A percentile compares a stretch with the other conserved stretches of the same genome.
phyloP scores from a whole-genome alignment of 495 filamentous ascomycete genomes.

The Chaetomium tenue region DNA sequence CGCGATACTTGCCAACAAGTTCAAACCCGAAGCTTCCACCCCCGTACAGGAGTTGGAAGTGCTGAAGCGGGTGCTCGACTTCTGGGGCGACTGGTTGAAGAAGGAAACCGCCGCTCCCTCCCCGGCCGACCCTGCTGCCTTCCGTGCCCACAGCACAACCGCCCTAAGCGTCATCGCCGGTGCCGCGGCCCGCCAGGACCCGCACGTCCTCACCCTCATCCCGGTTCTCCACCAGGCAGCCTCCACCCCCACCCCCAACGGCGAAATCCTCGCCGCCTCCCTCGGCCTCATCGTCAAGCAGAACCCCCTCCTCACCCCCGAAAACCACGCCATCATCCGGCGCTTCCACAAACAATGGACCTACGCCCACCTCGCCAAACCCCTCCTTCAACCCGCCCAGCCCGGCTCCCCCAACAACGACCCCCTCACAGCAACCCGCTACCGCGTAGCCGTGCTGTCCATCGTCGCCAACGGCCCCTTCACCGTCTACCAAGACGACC shows the following conservation, averaged over 20 bases:
- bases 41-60: slow-evolving; percentile 25
- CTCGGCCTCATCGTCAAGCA: slow-evolving; percentile 30
- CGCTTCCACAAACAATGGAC: slow-evolving; percentile 40
- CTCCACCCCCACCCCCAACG: slow-evolving; percentile 23
- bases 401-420: slow-evolving; percentile 20
- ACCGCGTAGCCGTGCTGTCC: slow-evolving; percentile 36
- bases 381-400: slow-evolving; percentile 30
- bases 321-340: slow-evolving; percentile 36
- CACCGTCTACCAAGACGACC: slow-evolving; percentile 44
- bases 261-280: slow-evolving; percentile 32
- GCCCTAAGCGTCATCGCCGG: slow-evolving; percentile 34
- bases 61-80: slow-evolving; percentile 26
- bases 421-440: slow-evolving; percentile 25
- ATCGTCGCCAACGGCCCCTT: slow-evolving; percentile 44
- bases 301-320: slow-evolving; percentile 28
- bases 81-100: slow-evolving; percentile 30
- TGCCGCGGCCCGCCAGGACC: slow-evolving; percentile 34
- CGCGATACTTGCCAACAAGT: slow-evolving; percentile 39
- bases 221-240: slow-evolving; percentile 27
- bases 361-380: slow-evolving; percentile 34
- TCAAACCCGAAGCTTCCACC: slow-evolving; percentile 34
- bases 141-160: slow-evolving; percentile 27
- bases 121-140: slow-evolving; percentile 19
- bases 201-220: slow-evolving; percentile 23
- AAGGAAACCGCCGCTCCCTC: slow-evolving; percentile 9